Conservation (phyloP, 177 flowering plant species). For the Telopea speciosissima region DNA sequence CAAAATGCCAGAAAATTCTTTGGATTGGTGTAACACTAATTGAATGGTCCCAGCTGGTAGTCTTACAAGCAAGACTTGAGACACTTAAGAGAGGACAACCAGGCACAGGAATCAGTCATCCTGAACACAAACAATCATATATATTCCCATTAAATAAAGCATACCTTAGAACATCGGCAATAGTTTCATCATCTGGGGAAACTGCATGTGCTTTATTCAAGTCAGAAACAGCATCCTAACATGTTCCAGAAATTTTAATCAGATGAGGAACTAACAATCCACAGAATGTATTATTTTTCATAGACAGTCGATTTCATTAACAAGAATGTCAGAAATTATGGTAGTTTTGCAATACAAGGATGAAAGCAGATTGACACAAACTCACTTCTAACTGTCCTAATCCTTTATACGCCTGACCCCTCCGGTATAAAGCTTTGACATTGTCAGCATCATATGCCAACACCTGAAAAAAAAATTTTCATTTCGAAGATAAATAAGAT, state of each 20-base stretch:
- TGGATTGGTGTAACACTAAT: neutral
- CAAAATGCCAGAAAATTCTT: neutral
- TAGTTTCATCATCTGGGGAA: conserved; percentile 90
- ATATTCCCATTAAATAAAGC: neutral
- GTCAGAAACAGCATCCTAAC: conserved; percentile 80
- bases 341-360: neutral
- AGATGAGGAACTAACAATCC: conserved; percentile 3
- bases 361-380: conserved; percentile 8
- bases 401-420: conserved; percentile 93
- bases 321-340: neutral
- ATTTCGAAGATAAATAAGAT: neutral
- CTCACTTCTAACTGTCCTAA: conserved; percentile 64
- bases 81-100: neutral
- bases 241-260: conserved; percentile 9
- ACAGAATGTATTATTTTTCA: neutral
- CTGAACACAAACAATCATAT: neutral
- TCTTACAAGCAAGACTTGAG: neutral
- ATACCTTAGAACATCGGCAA: conserved; percentile 76
- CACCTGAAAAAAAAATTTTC: conserved; percentile 42
- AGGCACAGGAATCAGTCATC: neutral
- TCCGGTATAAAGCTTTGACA: conserved; percentile 91
- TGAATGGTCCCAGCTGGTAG: neutral
- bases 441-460: conserved; percentile 67
- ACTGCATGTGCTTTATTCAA: conserved; percentile 63
- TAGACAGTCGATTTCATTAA: neutral